Base-by-base conservation (phyloP, 2,329 filamentous ascomycete species). In the Colletotrichum tofieldiae region DNA sequence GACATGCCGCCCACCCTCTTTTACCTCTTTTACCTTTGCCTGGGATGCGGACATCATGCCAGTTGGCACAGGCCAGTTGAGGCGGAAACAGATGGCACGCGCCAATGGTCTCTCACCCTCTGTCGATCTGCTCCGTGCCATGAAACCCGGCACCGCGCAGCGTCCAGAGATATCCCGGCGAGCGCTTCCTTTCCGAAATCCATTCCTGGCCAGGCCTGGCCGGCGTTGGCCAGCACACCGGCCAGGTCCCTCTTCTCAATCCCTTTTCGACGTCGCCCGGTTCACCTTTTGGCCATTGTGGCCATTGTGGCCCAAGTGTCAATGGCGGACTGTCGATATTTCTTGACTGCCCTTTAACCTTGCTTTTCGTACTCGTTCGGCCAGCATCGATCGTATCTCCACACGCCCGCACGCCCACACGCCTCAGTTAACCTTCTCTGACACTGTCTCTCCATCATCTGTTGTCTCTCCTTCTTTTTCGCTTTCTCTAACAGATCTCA, bases 291-390 rank as follows among this genome's bases (percentile, higher is more conserved):
- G 52, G 41, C 43, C 41, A 35, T 45, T 11, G 43, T 54, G 52
- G 41, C 43, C 41, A 35, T 45, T 11, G 43, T 65, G 61, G 61
- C 43, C 61, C 61, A 51, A 26, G 23, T 65, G 51, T 54, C 61
- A 35, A 43, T 65, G 52, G 37, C 26, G 37, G 32, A 54, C 39
- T 65, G 66, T 65, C 66, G 59, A 70, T n/a, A 49, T 61, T 59
- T 47, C 70, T 71, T 72, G 52, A 54, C 66, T 71, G 37, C 52
- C 43, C 41, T 47, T 61, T 56, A 29, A 51, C 54, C 59, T 69
- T 70, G 70, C 66, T 69, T 65, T 71, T 73, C 70, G 70, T 73
- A 73, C 70, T 73, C 70, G 70, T 66, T 56, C 66, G 61, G 60
- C 26, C 26, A 47, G 60, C 61, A 49, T 29, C 37, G 61, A 26